Percentiles rank a stretch among this genome's conserved stretches.
These are phyloP conservation scores for Oryza meyeriana DNA, from an alignment of 176 grass and related monocot genomes.

Conservation along the genomic window DNA sequence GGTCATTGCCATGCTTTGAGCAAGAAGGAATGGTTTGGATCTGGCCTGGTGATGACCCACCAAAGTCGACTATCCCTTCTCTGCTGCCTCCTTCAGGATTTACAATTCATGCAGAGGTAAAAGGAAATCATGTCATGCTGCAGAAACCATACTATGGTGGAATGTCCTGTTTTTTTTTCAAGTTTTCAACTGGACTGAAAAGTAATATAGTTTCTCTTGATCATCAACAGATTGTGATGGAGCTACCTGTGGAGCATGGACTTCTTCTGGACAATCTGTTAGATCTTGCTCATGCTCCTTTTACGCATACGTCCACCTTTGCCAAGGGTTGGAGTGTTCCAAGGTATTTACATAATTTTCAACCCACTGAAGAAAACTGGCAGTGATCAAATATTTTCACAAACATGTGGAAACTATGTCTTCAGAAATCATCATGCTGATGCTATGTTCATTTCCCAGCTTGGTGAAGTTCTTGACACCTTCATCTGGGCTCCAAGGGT, in stretches of 20 bases:
- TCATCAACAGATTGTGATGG: constrained; percentile 83
- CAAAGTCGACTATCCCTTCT: constrained; percentile 66
- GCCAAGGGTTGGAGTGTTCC: constrained; percentile 98
- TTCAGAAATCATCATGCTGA: neutral
- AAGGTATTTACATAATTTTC: constrained; percentile 46
- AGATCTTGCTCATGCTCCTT: constrained; percentile 98
- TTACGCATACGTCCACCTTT: constrained; percentile 94
- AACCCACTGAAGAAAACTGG: neutral
- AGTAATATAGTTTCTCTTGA: constrained; percentile 15
- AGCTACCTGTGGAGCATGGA: constrained; percentile 91
- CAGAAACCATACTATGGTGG: neutral
- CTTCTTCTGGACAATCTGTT: constrained; percentile 95
- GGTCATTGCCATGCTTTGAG: constrained; percentile 85
- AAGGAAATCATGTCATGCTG: neutral
- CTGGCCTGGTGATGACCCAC: constrained; percentile 80
- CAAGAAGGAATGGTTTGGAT: constrained; percentile 99
- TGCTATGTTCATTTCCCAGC: constrained; percentile 28
- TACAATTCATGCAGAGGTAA: constrained; percentile 88
- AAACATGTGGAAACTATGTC: neutral
- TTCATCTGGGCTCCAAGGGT: constrained; percentile 83
- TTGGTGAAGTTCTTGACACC: constrained; percentile 95
- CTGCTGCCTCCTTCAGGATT: constrained; percentile 83
- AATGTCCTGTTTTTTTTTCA: constrained; percentile 14
- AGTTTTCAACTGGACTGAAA: neutral
- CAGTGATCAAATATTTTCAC: neutral